A percentile compares a stretch with the other conserved stretches of the same genome.
These are phyloP conservation scores for Metschnikowia vanudenii DNA, from an alignment of 805 yeast genomes.

Conservation along the genomic window DNA sequence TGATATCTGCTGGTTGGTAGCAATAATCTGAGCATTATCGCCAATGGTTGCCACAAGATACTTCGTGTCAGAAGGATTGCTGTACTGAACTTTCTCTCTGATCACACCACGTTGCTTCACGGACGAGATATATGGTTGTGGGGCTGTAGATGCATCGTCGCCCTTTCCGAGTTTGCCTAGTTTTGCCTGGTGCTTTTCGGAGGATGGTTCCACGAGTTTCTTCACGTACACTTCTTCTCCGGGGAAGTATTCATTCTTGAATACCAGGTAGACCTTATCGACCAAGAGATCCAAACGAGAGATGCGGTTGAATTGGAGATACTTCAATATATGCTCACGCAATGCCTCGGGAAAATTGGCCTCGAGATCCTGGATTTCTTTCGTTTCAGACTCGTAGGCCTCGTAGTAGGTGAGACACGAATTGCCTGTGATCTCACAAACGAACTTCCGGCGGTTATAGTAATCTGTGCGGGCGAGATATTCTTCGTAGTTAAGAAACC, in stretches of 20 bases:
- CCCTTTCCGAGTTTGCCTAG: neutral
- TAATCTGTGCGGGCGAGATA: conserved; percentile 72
- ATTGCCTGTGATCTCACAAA: conserved; percentile 94
- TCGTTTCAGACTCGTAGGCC: conserved; percentile 72
- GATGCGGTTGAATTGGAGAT: conserved; percentile 75
- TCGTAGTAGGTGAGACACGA: conserved; percentile 89
- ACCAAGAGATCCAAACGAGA: conserved; percentile 84
- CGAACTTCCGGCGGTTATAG: conserved; percentile 74
- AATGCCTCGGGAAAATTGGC: conserved; percentile 84
- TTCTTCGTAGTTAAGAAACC: conserved; percentile 76
- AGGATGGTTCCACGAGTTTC: conserved; percentile 11
- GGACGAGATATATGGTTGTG: conserved; percentile 18
- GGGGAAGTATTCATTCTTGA: conserved; percentile 84
- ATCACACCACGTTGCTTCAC: conserved; percentile 56
- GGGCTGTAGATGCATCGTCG: neutral
- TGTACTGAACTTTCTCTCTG: conserved; percentile 82
- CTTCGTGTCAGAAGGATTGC: conserved; percentile 47
- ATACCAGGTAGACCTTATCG: conserved; percentile 76
- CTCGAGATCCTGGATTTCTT: conserved; percentile 61
- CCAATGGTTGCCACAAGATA: conserved; percentile 65
- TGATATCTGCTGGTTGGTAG: conserved; percentile 68
- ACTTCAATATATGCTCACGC: conserved; percentile 86
- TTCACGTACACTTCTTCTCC: conserved; percentile 79
- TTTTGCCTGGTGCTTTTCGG: conserved; percentile 1
- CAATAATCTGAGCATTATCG: conserved; percentile 58